Base-by-base conservation (phyloP, 768 basidiomycete species). In the Trametopsis cervina region DNA sequence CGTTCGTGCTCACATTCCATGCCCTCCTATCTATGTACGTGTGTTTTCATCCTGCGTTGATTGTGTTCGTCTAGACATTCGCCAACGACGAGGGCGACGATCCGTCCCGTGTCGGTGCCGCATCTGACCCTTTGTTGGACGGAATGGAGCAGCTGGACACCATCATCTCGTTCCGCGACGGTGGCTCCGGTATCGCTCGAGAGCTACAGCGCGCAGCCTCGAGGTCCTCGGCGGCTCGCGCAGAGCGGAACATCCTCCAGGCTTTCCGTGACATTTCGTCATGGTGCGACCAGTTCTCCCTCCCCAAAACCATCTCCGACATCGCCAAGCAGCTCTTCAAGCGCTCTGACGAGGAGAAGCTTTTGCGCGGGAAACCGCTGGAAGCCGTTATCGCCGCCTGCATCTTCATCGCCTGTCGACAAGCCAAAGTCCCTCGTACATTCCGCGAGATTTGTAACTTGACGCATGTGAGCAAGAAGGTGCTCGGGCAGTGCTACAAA, bases 31-130 rank as follows among this genome's bases (percentile, higher is more conserved):
- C 29, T 33, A 33, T 33, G 29, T 33, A 33, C 29, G 44, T 56
- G n/a, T 60, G 38, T 21, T 51, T 42, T 44, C 50, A 44, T 57
- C 61, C 29, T 33, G 29, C 29, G 29, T 33, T 33, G 29, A 33
- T 33, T 33, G 29, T 33, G 47, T 59, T 38, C 12, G 54, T 52
- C n/a, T 71, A 97, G 89, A 98, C 96, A 52, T 99, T 99, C 67
- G 96, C 96, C 56, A 96, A 98, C 63, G 95, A 97, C 60, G 96
- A 99, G 73, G 94, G 95, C 53, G 95, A 97, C 65, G 96, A 99
- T 65, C 96, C 96, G 54, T 98, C 96, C 56, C 96, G 96, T 86
- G 96, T 99, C 57, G 96, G 96, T 70, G 93, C 91, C 46, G 92
- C 93, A 38, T 81, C 85, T 17, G 92, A 97, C 66, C 91, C 94